phyloP scores from a whole-genome alignment of 169 alveolate genomes.

The Eimeria praecox region DNA sequence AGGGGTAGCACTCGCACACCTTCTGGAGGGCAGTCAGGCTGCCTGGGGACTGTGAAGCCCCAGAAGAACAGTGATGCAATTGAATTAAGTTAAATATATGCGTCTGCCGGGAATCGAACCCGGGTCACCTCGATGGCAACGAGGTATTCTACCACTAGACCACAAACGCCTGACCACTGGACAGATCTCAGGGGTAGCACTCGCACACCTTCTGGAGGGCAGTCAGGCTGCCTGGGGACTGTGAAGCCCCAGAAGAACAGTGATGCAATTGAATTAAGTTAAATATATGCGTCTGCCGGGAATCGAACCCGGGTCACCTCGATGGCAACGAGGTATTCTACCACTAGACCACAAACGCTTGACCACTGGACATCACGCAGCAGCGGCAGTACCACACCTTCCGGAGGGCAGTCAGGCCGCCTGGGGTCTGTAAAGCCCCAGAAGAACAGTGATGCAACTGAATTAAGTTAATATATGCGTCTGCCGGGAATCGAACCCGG shows the following conservation, averaged over 20 bases:
- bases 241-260: background rate
- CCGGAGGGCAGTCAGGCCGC: too few relatives aligned
- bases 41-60: background rate
- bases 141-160: conserved; percentile 99
- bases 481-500: conserved; percentile 99
- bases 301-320: conserved; percentile 99
- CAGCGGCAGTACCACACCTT: too few relatives aligned
- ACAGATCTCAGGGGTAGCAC: too few relatives aligned
- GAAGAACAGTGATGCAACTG: background rate
- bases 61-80: too few relatives aligned
- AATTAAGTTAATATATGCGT: conserved; percentile 25
- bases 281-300: conserved; percentile 94
- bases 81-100: conserved; percentile 12
- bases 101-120: conserved; percentile 99
- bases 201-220: too few relatives aligned
- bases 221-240: too few relatives aligned
- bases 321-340: conserved; percentile 99
- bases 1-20: too few relatives aligned
- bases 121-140: conserved; percentile 99
- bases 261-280: too few relatives aligned
- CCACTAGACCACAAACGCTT: conserved; percentile 98
- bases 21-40: too few relatives aligned
- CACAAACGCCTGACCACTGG: too few relatives aligned
- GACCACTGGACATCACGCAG: too few relatives aligned
- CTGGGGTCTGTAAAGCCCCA: background rate